These are phyloP conservation scores for Trichomonascaceae sp. DNA, from an alignment of 1,139 yeast genomes.

Conservation along the genomic window DNA sequence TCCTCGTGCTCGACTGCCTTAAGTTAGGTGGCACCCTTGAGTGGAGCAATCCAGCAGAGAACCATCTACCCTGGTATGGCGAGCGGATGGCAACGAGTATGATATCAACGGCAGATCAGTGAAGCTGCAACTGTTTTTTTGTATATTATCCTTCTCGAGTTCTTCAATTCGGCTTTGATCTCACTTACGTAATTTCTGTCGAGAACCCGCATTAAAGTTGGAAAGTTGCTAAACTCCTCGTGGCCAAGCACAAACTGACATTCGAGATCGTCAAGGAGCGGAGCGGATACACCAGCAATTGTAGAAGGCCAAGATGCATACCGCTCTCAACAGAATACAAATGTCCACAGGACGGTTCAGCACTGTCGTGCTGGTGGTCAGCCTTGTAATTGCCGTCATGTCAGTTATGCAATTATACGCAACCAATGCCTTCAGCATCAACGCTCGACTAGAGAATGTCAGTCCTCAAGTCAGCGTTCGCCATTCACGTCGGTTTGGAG, in stretches of 20 bases:
- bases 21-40: conserved; percentile 20
- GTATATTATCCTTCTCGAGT: not conserved
- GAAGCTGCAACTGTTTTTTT: conserved; percentile 13
- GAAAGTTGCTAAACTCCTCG: no score
- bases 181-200: not conserved
- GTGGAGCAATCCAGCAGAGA: conserved; percentile 28
- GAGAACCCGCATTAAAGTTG: no score
- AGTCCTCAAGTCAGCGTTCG: conserved; percentile 20
- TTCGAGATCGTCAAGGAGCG: no score
- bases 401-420: conserved; percentile 19
- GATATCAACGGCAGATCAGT: no score
- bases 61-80: conserved; percentile 23
- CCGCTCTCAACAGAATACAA: conserved; percentile 15
- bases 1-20: conserved; percentile 19
- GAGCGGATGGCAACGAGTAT: conserved; percentile 21
- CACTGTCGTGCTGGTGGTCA: conserved; percentile 17
- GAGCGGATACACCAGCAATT: no score
- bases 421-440: conserved; percentile 17
- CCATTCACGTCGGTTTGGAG: conserved; percentile 62
- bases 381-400: conserved; percentile 17
- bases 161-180: not conserved
- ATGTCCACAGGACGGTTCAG: conserved; percentile 20
- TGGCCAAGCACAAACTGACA: no score
- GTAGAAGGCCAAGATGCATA: no score
- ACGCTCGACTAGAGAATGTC: conserved; percentile 13